Base-by-base conservation (phyloP, 331 rosid genomes). In the Telfairia occidentalis region DNA sequence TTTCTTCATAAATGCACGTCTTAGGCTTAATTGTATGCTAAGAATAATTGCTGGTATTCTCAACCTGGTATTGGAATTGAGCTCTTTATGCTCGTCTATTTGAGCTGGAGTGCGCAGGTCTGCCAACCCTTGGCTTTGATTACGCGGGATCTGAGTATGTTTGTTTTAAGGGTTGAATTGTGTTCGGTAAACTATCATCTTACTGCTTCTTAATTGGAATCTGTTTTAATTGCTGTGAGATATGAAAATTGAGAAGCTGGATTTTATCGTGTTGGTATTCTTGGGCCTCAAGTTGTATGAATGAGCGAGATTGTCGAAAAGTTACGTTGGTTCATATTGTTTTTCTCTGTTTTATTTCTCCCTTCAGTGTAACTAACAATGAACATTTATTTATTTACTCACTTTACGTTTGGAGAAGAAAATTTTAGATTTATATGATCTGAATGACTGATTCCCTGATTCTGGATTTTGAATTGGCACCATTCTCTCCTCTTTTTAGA, bases 401-500 rank as follows among this genome's bases (percentile, higher is more conserved):
- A 5, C 12, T 63, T 63, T 34, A n/a, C 5, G 12, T 69, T 28
- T 4, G 7, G 7, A 66, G 21, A 40, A 11, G 73, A 4, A 16
- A 35, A 23, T 10, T 66, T 37, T 40, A 40, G 50, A 66, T 19
- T 40, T 40, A 38, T 66, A 23, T 29, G 16, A 12, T 61, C 40
- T 10, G 37, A 50, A 46, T 52, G 35, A 4, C 3, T 24, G n/a
- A 35, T 19, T 9, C 12, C 43, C 15, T 73, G 65, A n/a, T 49
- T 21, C 32, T 37, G 15, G n/a, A 23, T 23, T 74, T 21, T 49
- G 24, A 24, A 42, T 23, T 15, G 74, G 12, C 24, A 3, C 23
- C 76, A 50, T 59, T 59, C 32, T 52, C 32, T 58, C 35, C 49
- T 45, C 48, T 75, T 35, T 8, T 69, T 85, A 94, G 98, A 94